Evolutionary conservation across 2,329 filamentous ascomycete species (phyloP), one percentile per base, ranked within the genome.

Genomic region (Colletotrichum magnum): DNA sequence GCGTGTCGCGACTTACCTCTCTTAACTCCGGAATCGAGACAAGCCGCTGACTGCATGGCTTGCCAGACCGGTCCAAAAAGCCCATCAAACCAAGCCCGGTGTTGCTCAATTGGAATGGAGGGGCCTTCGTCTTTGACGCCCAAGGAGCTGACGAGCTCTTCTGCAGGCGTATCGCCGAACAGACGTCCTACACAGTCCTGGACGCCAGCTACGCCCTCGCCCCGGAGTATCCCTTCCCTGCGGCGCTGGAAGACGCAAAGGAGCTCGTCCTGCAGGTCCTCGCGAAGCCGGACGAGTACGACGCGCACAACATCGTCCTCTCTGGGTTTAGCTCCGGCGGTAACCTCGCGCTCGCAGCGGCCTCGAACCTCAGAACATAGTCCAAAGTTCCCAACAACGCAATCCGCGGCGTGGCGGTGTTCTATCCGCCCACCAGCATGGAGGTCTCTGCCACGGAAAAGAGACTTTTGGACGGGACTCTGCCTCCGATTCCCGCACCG

Each of bases 131-230:
- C 28, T 60, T 51, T 26, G 26, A 13, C 15, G 58, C 32, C 7
- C 58, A 60, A 6, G 58, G 47, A 4, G 18, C 58, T 6, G 58
- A 60, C 47, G 58, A 60, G 47, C 26, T 12, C 0, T 60, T 60
- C 58, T 60, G 58, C 47, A 18, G 45, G 26, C 47, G 15, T 9
- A 18, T 60, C 21, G 47, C 28, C 15, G 32, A 51, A 2, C 6
- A 28, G 6, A 60, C 58, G n/a, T 13, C 28, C 4, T 52, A 51
- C 32, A 43, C 58, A 12, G 47, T 60, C 28, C 47, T 60, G 16
- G 58, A 60, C 47, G 58, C 58, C 13, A 60, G 58, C 47, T 60
- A 60, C n/a, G 58, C 58, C 4, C 21, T 60, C 6, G 58, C 58
- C 16, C 58, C 58, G 24, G 58, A 60, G 32, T 39, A 60, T 5